phyloP scores from a whole-genome alignment of 2,329 filamentous ascomycete species.

The Fusarium domesticum region DNA sequence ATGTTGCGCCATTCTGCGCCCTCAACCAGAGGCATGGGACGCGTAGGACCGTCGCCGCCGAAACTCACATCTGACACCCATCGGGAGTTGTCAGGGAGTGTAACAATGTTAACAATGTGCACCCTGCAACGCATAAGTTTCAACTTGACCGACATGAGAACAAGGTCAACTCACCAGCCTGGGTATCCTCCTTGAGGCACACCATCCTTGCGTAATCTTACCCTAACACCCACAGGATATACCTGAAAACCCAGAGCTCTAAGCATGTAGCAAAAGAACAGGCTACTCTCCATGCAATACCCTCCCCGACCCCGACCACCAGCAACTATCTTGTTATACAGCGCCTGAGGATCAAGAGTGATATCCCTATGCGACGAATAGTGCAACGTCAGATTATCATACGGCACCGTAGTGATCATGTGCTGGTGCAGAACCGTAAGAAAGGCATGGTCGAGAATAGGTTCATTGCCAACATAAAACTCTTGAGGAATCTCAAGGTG shows the following conservation, averaged over 20 bases:
- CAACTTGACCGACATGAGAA: slow-evolving; percentile 16
- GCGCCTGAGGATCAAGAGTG: slow-evolving; percentile 42
- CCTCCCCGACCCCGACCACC: slow-evolving; percentile 47
- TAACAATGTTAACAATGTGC: slow-evolving; percentile 62
- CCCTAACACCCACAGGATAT: slow-evolving; percentile 55
- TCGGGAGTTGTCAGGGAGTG: slow-evolving; percentile 45
- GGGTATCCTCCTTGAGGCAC: slow-evolving; percentile 42
- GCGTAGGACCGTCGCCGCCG: slow-evolving; percentile 58
- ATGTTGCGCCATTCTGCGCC: slow-evolving; percentile 46
- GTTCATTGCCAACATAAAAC: slow-evolving; percentile 27
- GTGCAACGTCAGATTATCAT: slow-evolving; percentile 56
- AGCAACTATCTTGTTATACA: slow-evolving; percentile 49
- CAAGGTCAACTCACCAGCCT: slow-evolving; percentile 40
- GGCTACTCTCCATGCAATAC: slow-evolving; percentile 59
- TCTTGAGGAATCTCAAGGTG: slow-evolving; percentile 29
- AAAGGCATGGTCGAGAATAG: slow-evolving; percentile 31
- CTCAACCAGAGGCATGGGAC: slow-evolving; percentile 52
- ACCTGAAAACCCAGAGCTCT: slow-evolving; percentile 50
- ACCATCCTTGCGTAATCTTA: slow-evolving; percentile 39
- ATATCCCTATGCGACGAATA: slow-evolving; percentile 43
- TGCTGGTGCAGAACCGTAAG: slow-evolving; percentile 41
- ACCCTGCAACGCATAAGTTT: slow-evolving; percentile 28
- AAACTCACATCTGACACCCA: slow-evolving; percentile 63
- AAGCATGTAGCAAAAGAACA: slow-evolving; percentile 54
- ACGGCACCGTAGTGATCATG: slow-evolving; percentile 51